Base-by-base conservation (phyloP, 2,329 filamentous ascomycete species). In the Chrysosporium queenslandicum region DNA sequence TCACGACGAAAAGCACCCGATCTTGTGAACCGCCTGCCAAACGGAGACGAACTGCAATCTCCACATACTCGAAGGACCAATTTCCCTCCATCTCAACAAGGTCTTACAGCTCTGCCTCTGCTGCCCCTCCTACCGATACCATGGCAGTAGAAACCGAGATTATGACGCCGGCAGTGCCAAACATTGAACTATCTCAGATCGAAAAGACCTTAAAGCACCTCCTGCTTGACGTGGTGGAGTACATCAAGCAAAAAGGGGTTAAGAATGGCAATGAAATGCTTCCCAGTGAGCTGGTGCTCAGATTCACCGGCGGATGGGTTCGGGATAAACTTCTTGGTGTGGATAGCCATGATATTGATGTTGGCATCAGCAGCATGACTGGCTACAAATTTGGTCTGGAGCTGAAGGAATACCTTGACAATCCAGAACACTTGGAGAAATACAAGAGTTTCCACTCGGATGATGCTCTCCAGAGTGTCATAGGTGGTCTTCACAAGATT, bases 401-500 rank as follows among this genome's bases (percentile, higher is more conserved):
- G 1, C 57, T 76, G 48, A 71, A 74, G 56, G 59, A 68, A 29
- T 76, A 71, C 47, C 55, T 73, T 30, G 66, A 71, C 50, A 60
- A 64, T 18, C 66, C 68, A 1, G 61, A 66, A 14, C 67, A 69
- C 21, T 61, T 71, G 14, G 60, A 67, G 4, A 71, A 71, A 55
- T 74, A 63, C 71, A 76, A 55, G 60, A 68, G 43, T 62, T 74
- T 47, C 63, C 79, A 60, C 61, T 66, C 53, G 3, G 67, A 71
- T 27, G 66, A 75, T 55, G 72, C 73, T 36, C 63, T 72, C 8
- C 61, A 65, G 8, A 63, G 70, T 12, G 75, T 82, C 58, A 75
- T 92, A 50, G 83, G 85, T 46, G 84, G 80, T 57, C 75, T 96
- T 29, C 85, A 96, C 74, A 94, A 88, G 67, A 91, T 96, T 59